These are phyloP conservation scores for Neurospora hispaniola DNA, from an alignment of 495 filamentous ascomycete species.

Conservation along the genomic window DNA sequence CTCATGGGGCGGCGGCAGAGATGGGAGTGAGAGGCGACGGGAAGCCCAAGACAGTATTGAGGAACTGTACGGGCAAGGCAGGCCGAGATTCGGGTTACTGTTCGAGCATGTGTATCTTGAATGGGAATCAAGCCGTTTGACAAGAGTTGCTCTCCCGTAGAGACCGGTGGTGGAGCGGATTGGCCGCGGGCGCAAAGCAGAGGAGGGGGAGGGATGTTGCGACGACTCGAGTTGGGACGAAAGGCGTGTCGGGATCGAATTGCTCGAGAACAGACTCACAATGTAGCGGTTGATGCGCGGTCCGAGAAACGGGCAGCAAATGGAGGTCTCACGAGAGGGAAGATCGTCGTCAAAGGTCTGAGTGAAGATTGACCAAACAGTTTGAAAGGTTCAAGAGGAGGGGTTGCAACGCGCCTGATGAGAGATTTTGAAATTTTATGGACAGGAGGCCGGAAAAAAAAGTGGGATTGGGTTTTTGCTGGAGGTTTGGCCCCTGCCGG, in stretches of 20 bases:
- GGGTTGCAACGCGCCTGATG: background rate
- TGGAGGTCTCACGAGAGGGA: background rate
- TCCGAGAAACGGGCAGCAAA: background rate
- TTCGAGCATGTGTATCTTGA: background rate
- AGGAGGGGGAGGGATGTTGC: background rate
- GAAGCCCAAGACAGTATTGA: slow-evolving; percentile 2
- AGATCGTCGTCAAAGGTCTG: background rate
- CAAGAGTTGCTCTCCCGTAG: background rate
- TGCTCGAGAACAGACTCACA: background rate
- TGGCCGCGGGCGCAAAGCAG: background rate
- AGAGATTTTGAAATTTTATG: background rate
- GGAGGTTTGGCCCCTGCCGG: background rate
- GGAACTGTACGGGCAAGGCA: background rate
- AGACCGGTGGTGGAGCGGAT: background rate
- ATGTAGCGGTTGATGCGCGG: background rate
- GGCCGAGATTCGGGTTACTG: background rate
- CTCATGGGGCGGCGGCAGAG: slow-evolving; percentile 50
- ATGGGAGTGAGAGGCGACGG: background rate
- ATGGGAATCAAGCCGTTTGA: background rate
- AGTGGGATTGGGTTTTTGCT: background rate
- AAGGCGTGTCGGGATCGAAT: background rate
- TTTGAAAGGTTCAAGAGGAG: background rate
- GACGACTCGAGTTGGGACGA: background rate
- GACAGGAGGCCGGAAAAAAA: background rate
- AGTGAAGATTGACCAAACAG: background rate